Evolutionary conservation across 2,329 filamentous ascomycete species (phyloP), one percentile per base, ranked within the genome.

Genomic region (Leptographium lundbergii): DNA sequence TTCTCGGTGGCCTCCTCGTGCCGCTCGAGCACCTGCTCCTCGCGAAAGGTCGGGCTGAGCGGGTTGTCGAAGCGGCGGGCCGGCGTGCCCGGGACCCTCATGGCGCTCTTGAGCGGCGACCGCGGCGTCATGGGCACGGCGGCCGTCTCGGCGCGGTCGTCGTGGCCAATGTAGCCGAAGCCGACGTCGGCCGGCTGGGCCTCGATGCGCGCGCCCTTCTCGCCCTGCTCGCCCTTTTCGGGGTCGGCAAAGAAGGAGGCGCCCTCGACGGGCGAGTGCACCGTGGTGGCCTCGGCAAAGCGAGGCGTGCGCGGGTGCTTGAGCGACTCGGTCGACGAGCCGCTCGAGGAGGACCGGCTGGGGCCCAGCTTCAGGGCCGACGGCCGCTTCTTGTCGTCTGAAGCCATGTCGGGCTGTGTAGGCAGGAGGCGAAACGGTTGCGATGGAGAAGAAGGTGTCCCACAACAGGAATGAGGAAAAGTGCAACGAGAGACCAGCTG

Each of bases 21-120:
- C 77, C 92, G 91, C 75, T 96, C 92, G 36, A 97, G 75, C 5
- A 88, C 73, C 56, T 92, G 84, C 74, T 96, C 92, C 74, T 97
- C 89, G 57, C 82, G 80, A 71, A 96, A 97, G 0, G 91, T 96
- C 48, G 92, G 91, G 73, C 91, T 96, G 64, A 96, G 75, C 24
- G 89, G 88, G 71, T 92, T 94, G 64, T 79, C 77, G 57, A 91
- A 74, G 62, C 80, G 82, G 67, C 86, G 81, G 32, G 81, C 89
- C 5, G 89, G 85, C 2, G 90, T 92, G 24, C 91, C 90, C 5
- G 92, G 91, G 22, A 88, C 85, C 75, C 83, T 95, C 78, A 96
- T 80, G 58, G 91, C 91, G 72, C 90, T 95, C 79, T 94, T 95
- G 66, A 96, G 81, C 7, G 89, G 89, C 24, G 88, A 87, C 66